Evolutionary conservation across 192 early-diverging fungal genomes (phyloP), one percentile per base, ranked within the genome.

Genomic region (Backusella macrospora): DNA sequence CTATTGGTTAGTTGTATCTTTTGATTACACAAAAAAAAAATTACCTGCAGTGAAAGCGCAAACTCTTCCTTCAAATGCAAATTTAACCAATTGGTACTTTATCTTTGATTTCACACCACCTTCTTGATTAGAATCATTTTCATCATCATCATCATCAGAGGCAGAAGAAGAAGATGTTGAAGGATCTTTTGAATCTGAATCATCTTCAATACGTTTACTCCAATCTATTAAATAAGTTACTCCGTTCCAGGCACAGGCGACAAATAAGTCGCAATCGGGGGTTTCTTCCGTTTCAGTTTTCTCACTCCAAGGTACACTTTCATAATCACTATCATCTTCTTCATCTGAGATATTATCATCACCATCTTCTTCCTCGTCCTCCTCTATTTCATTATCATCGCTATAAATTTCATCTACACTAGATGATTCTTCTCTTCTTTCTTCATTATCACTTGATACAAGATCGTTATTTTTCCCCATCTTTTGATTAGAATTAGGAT

Each of bases 1-100:
- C 26, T 34, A 26, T 59, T 37, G 29, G 29, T 69, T 55, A 55
- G 34, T 16, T 6, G 2, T 16, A 48, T 48, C 23, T 26, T 18
- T 29, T 46, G 68, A 62, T 45, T 44, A 39, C 55, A 42, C 39
- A 21, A 55, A 23, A 55, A 59, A 59, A 55, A 49, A 49, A 34
- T 75, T 83, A 87, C 86, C 87, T 47, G 87, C 87, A 29, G 85
- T 83, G 77, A 88, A 88, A 4, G 87, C 85, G 71, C 87, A 88
- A 0, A 88, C 87, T 40, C 87, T 77, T 12, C 82, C 79, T 70
- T 88, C 87, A 75, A 88, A 88, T 21, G 84, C 85, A 69, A 86
- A 88, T 45, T 83, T 81, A 23, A 85, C 81, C 6, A 85, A 67
- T 43, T 86, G 84, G 45, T 85, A 88, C n/a, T 78, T 74, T 14